Conservation (phyloP, 169 alveolate species). For the Eimeria maxima region DNA sequence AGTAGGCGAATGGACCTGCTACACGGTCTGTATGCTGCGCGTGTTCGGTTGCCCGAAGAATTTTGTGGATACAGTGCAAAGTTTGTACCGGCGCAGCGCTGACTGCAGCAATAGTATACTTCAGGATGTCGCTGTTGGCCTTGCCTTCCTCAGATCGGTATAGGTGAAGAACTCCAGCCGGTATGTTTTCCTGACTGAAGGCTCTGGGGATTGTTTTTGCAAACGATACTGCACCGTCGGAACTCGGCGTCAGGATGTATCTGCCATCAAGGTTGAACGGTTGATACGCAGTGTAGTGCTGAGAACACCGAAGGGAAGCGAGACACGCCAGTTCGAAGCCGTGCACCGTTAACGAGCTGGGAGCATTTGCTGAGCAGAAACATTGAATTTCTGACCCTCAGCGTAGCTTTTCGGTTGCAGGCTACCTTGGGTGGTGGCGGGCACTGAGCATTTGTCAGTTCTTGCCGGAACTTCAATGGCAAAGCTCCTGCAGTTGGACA, state of each 20-base stretch:
- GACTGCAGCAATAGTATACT: constrained; percentile 42
- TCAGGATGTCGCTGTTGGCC: background rate
- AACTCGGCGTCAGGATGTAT: background rate
- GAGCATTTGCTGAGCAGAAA: background rate
- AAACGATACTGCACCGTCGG: constrained; percentile 4
- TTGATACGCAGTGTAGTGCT: constrained; percentile 8
- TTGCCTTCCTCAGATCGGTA: background rate
- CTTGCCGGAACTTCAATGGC: constrained; percentile 66
- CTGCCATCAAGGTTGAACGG: constrained; percentile 63
- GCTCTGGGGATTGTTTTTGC: background rate
- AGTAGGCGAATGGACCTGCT: constrained; percentile 67
- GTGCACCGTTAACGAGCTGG: constrained; percentile 41
- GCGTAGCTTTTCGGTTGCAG: background rate
- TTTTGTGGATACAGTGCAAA: background rate
- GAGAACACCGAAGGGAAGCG: constrained; percentile 64
- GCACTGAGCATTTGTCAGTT: constrained; percentile 11
- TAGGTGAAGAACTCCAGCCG: background rate
- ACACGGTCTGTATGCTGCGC: constrained; percentile 20
- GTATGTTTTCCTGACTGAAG: background rate
- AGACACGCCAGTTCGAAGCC: constrained; percentile 68
- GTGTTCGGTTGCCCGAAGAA: background rate
- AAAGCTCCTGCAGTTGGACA: constrained; percentile 52
- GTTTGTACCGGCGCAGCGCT: constrained; percentile 66
- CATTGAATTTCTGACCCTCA: background rate
- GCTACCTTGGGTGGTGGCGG: constrained; percentile 31